Percentiles rank a stretch among this genome's conserved stretches.
Evolutionary conservation across 1,284 basidiomycete genomes (phyloP).

Genomic region (Sutorius eximius): DNA sequence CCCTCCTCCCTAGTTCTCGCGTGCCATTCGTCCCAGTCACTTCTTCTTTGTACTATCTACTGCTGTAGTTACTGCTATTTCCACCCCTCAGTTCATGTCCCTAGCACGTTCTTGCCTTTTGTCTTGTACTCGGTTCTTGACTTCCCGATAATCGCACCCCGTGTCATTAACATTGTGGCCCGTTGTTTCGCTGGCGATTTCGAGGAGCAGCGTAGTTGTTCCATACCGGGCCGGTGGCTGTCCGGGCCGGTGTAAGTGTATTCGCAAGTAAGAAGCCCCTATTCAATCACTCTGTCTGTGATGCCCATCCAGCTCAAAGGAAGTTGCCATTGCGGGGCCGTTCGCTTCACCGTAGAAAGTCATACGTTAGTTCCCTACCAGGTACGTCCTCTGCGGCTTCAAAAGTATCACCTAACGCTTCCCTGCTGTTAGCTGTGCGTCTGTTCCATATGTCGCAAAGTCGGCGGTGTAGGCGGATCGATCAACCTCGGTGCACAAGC

Average conservation of each 20-base stretch:
- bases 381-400: slow-evolving; percentile 32
- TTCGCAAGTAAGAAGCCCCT: background rate
- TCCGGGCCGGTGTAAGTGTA: background rate
- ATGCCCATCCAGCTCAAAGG: slow-evolving; percentile 58
- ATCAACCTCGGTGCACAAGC: slow-evolving; percentile 56
- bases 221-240: background rate
- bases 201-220: background rate
- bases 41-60: no score
- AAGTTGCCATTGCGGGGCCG: slow-evolving; percentile 61
- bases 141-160: no score
- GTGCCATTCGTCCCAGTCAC: no score
- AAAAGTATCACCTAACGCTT: background rate
- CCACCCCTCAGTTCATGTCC: no score
- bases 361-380: slow-evolving; percentile 61
- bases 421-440: slow-evolving; percentile 45
- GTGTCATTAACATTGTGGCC: no score
- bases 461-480: slow-evolving; percentile 58
- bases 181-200: no score
- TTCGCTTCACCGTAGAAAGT: slow-evolving; percentile 52
- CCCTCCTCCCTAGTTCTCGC: no score
- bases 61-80: no score
- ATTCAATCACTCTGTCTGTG: background rate
- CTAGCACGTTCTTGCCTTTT: no score
- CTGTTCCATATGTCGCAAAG: slow-evolving; percentile 66
- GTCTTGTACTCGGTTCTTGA: no score